Conservation (phyloP, 164 flowering plant species). For the Stephania japonica region DNA sequence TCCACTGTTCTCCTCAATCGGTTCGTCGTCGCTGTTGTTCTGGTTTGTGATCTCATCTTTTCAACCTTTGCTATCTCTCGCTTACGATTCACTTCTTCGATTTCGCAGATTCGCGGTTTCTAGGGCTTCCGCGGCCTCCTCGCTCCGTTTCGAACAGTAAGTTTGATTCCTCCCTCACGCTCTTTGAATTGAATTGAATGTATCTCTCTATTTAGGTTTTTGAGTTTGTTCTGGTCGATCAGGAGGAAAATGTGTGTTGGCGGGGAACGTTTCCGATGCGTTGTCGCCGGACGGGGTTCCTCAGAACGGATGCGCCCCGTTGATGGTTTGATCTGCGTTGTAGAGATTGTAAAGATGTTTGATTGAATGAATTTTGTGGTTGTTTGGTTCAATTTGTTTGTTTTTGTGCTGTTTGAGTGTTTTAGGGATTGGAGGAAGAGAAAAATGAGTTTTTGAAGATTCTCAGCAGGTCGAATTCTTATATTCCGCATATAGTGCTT, state of each 20-base stretch:
- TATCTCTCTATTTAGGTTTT: background rate
- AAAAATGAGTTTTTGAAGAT: slow-evolving; percentile 36
- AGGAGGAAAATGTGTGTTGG: slow-evolving; percentile 21
- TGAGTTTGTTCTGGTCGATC: background rate
- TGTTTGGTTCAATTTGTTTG: background rate
- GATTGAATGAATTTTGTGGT: background rate
- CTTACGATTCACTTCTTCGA: no score
- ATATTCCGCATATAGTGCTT: slow-evolving; percentile 80
- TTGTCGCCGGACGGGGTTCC: slow-evolving; percentile 13
- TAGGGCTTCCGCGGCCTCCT: slow-evolving; percentile 3
- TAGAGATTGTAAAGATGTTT: background rate
- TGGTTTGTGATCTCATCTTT: background rate
- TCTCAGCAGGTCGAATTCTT: slow-evolving; percentile 61
- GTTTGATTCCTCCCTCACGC: background rate
- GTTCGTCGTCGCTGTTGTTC: background rate
- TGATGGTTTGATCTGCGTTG: slow-evolving; percentile 20
- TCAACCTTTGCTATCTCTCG: background rate
- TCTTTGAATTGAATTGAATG: background rate
- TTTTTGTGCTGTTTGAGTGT: background rate
- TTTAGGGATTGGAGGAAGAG: slow-evolving; percentile 30
- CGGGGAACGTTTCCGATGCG: slow-evolving; percentile 25
- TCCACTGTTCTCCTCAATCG: background rate
- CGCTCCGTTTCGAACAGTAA: slow-evolving; percentile 12
- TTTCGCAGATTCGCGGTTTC: background rate
- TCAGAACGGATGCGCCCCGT: slow-evolving; percentile 4